These are phyloP conservation scores for Pseudopithomyces chartarum DNA, from an alignment of 2,329 filamentous ascomycete species.

Conservation along the genomic window DNA sequence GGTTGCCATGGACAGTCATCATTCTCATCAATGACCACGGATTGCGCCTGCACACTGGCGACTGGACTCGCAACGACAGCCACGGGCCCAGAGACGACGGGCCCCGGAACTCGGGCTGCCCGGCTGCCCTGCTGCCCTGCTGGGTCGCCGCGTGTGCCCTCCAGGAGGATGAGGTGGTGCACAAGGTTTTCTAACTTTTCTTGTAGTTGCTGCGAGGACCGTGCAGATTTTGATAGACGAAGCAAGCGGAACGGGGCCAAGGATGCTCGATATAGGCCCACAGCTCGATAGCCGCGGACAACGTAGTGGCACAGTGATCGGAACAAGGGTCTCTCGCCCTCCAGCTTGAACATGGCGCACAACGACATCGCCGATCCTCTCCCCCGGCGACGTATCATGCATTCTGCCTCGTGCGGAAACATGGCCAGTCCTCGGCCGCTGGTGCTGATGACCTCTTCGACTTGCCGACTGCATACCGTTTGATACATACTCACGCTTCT, in stretches of 20 bases:
- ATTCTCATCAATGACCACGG: no score
- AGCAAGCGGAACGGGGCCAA: constrained; percentile 6
- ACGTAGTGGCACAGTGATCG: constrained; percentile 11
- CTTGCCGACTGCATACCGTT: constrained; percentile 1
- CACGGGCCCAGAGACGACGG: neutral
- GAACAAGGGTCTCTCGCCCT: constrained; percentile 5
- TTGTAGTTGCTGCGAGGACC: neutral
- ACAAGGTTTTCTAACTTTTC: neutral
- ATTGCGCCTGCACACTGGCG: neutral
- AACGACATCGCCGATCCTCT: constrained; percentile 20
- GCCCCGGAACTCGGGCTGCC: neutral
- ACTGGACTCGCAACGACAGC: neutral
- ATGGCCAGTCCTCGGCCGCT: constrained; percentile 11
- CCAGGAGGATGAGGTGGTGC: neutral
- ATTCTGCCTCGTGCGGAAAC: constrained; percentile 15
- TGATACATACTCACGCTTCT: neutral
- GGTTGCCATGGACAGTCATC: no score
- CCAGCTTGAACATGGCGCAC: constrained; percentile 6
- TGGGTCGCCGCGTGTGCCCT: no score
- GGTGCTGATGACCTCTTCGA: constrained; percentile 16
- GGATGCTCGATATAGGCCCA: constrained; percentile 9
- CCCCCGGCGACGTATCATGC: constrained; percentile 19
- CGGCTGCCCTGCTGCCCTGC: no score
- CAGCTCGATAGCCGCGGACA: constrained; percentile 10
- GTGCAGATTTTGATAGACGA: constrained; percentile 10